These are phyloP conservation scores for Bothriochloa decipiens DNA, from an alignment of 176 grass and related monocot genomes.

Conservation along the genomic window DNA sequence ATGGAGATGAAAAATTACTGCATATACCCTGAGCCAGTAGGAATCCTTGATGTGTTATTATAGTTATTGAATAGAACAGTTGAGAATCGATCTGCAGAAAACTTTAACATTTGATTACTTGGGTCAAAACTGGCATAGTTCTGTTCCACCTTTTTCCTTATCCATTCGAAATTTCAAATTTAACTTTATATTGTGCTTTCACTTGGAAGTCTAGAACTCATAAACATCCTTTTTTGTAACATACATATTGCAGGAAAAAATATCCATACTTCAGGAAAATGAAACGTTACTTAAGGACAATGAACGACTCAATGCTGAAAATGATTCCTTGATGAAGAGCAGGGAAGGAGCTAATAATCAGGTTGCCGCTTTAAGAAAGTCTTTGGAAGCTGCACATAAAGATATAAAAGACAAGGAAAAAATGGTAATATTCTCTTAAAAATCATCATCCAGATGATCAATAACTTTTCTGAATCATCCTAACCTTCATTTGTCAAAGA, in stretches of 20 bases:
- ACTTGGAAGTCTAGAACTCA: conserved; percentile 12
- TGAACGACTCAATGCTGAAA: conserved; percentile 72
- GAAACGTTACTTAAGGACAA: conserved; percentile 81
- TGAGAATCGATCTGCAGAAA: conserved; percentile 10
- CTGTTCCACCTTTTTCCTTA: conserved; percentile 8
- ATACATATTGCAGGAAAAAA: conserved; percentile 70
- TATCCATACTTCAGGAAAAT: conserved; percentile 83
- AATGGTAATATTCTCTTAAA: conserved; percentile 59
- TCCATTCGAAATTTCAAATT: conserved; percentile 6
- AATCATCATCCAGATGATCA: conserved; percentile 21
- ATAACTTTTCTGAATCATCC: conserved; percentile 33
- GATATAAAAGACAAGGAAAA: conserved; percentile 91
- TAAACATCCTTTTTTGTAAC: conserved; percentile 15
- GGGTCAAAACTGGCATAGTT: conserved; percentile 5
- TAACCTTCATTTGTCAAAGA: conserved; percentile 62
- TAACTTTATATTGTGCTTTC: conserved; percentile 16
- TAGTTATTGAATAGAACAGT: conserved; percentile 33
- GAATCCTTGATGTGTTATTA: conserved; percentile 16
- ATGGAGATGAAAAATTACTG: conserved; percentile 1
- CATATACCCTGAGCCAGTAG: background rate
- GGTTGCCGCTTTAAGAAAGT: conserved; percentile 61
- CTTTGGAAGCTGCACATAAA: conserved; percentile 75
- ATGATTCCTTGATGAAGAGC: conserved; percentile 62
- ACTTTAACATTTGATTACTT: conserved; percentile 28
- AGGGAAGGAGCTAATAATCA: conserved; percentile 70